These are phyloP conservation scores for Cryphonectria parasitica DNA, from an alignment of 2,329 filamentous ascomycete genomes.

Conservation along the genomic window DNA sequence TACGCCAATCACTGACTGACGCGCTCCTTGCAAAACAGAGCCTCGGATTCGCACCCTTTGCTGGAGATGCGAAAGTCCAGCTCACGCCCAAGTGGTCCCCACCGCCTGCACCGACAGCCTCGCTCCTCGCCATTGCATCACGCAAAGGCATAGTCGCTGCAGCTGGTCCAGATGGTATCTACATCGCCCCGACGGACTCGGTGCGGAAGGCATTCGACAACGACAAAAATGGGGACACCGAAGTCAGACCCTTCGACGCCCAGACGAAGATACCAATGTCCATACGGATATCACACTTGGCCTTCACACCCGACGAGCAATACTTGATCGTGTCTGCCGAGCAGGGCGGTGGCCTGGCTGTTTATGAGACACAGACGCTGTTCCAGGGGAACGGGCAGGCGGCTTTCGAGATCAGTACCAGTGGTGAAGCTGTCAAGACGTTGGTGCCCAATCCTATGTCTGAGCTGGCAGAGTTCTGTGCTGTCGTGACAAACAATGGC, in stretches of 20 bases:
- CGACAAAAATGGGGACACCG: conserved; percentile 61
- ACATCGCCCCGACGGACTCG: conserved; percentile 75
- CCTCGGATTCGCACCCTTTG: conserved; percentile 80
- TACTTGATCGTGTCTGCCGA: conserved; percentile 84
- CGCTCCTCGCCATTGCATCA: conserved; percentile 82
- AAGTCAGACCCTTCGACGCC: conserved; percentile 72
- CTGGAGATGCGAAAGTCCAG: conserved; percentile 81
- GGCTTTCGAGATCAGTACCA: conserved; percentile 76
- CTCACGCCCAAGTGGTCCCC: conserved; percentile 79
- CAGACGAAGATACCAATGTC: conserved; percentile 74
- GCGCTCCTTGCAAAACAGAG: conserved; percentile 47
- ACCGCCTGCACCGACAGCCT: conserved; percentile 76
- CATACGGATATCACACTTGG: conserved; percentile 80
- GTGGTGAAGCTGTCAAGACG: conserved; percentile 72
- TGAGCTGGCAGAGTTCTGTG: conserved; percentile 74
- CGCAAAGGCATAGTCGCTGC: conserved; percentile 82
- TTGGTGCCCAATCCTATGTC: conserved; percentile 80
- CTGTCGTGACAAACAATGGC: conserved; percentile 78
- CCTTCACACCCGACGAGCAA: conserved; percentile 88
- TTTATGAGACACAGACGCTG: conserved; percentile 76
- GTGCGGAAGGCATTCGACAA: conserved; percentile 75
- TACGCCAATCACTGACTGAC: conserved; percentile 32
- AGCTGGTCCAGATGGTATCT: conserved; percentile 78
- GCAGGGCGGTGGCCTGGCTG: conserved; percentile 76
- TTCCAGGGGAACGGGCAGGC: conserved; percentile 68